Evolutionary conservation across 1,139 yeast species (phyloP).

Genomic region (Candida tunisiensis): DNA sequence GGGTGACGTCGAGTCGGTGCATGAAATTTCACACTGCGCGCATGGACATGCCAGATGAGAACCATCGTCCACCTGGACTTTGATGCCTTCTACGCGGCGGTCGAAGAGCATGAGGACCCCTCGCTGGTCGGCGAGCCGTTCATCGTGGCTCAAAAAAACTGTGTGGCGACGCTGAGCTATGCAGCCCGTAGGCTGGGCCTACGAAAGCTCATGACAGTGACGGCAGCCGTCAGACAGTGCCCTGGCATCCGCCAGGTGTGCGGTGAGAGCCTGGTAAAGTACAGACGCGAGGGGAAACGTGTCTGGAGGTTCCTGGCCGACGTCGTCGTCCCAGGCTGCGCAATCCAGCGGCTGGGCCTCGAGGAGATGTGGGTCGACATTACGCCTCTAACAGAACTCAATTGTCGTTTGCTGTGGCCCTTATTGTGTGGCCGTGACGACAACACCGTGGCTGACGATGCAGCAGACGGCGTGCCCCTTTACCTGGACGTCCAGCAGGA

Average conservation of each 20-base stretch:
- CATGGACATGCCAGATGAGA: too few species aligned
- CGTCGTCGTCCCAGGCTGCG: constrained; percentile 9
- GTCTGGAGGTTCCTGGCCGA: constrained; percentile 13
- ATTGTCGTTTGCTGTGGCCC: constrained; percentile 5
- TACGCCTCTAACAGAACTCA: constrained; percentile 9
- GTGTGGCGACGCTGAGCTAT: constrained; percentile 20
- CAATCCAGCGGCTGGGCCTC: constrained; percentile 20
- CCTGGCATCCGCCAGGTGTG: constrained; percentile 17
- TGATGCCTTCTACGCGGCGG: constrained; percentile 22
- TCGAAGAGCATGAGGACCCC: constrained; percentile 17
- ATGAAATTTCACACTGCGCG: too few species aligned
- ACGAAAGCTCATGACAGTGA: constrained; percentile 13
- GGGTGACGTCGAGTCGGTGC: too few species aligned
- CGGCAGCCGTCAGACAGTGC: constrained; percentile 9
- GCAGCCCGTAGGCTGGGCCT: constrained; percentile 19
- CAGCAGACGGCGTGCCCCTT: constrained; percentile 9
- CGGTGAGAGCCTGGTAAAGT: constrained; percentile 19
- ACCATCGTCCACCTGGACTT: too few species aligned
- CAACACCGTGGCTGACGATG: constrained; percentile 8
- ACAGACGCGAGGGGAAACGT: constrained; percentile 17
- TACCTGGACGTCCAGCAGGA: constrained; percentile 9
- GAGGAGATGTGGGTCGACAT: constrained; percentile 21
- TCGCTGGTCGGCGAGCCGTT: constrained; percentile 15
- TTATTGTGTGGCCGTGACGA: constrained; percentile 4
- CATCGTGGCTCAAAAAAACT: constrained; percentile 19